These are phyloP conservation scores for Psidium guajava DNA, from an alignment of 345 rosid genomes.

Conservation along the genomic window DNA sequence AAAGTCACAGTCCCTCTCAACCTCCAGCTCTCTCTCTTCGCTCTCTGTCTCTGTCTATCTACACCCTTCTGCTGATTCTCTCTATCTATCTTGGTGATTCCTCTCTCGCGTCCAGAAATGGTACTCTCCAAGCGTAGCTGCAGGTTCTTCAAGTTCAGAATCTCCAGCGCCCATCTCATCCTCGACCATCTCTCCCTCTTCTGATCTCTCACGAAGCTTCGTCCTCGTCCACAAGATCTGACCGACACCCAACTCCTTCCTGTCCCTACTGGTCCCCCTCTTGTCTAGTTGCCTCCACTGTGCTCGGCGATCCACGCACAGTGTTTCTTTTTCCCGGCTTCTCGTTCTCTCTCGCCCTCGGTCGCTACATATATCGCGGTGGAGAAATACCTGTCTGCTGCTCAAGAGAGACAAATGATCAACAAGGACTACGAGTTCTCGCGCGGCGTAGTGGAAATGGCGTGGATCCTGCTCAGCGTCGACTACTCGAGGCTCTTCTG, in stretches of 20 bases:
- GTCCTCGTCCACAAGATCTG: background rate
- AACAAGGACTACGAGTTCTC: conserved; percentile 34
- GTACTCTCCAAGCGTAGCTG: conserved; percentile 33
- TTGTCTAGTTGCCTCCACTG: background rate
- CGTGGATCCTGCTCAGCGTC: conserved; percentile 57
- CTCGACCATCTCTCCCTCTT: background rate
- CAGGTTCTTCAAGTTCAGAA: conserved; percentile 75
- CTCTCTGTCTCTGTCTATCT: too few species aligned
- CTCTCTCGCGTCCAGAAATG: conserved; percentile 42
- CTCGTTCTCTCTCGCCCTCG: background rate
- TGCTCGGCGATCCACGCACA: background rate
- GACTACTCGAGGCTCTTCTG: conserved; percentile 73
- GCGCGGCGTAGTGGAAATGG: conserved; percentile 39
- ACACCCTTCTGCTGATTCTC: background rate
- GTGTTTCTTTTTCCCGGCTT: background rate
- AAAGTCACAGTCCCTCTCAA: too few species aligned
- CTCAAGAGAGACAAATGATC: conserved; percentile 39
- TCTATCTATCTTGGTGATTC: background rate
- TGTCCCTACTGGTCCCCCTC: background rate
- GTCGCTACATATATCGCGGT: background rate
- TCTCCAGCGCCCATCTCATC: background rate
- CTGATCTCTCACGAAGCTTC: background rate
- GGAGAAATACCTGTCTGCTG: background rate
- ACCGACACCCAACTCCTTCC: background rate
- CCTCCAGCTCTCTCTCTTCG: too few species aligned